phyloP scores from a whole-genome alignment of 2,329 filamentous ascomycete species.

The Chaetomiaceae sp. region DNA sequence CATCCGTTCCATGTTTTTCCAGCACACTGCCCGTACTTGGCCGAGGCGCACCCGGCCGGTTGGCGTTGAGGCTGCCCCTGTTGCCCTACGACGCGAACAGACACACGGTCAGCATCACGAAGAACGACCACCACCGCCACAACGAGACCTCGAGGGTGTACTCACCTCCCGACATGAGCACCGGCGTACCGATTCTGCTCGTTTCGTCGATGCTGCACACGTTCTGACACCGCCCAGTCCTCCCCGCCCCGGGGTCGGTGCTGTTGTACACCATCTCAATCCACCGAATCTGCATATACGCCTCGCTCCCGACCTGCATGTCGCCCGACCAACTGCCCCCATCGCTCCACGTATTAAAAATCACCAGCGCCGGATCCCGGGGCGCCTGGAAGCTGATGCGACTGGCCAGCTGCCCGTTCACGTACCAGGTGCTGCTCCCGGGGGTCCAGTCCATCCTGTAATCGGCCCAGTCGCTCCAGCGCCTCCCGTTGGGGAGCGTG shows the following conservation, averaged over 20 bases:
- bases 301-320: constrained; percentile 39
- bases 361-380: constrained; percentile 40
- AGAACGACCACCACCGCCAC: background rate
- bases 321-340: constrained; percentile 48
- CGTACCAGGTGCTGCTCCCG: constrained; percentile 44
- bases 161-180: constrained; percentile 28
- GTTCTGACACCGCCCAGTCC: constrained; percentile 29
- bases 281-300: constrained; percentile 49
- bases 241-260: constrained; percentile 28
- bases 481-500: constrained; percentile 33
- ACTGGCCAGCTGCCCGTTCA: constrained; percentile 42
- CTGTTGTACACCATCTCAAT: constrained; percentile 47
- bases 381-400: constrained; percentile 47
- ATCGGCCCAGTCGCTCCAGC: constrained; percentile 47
- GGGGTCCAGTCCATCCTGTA: constrained; percentile 51
- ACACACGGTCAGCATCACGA: constrained; percentile 4
- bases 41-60: constrained; percentile 22
- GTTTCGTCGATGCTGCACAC: constrained; percentile 40
- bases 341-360: constrained; percentile 51
- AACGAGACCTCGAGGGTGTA: background rate
- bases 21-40: constrained; percentile 37
- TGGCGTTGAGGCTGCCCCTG: constrained; percentile 3
- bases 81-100: background rate
- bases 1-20: constrained; percentile 37
- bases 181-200: constrained; percentile 34